Evolutionary conservation across 305 asterid genomes (phyloP).

Genomic region (Vinca major): DNA sequence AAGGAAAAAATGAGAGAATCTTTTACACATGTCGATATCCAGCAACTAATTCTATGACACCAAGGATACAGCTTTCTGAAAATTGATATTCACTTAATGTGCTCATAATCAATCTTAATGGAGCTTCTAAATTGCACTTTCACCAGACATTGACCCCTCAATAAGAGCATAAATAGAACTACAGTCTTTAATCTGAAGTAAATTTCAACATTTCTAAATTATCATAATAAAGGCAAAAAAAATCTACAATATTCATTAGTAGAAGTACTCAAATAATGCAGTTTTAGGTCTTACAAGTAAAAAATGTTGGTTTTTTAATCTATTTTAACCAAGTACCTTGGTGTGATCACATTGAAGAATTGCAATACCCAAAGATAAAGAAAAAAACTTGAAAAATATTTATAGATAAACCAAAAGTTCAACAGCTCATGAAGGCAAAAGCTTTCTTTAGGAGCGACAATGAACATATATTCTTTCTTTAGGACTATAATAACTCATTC

Average conservation of each 20-base stretch:
- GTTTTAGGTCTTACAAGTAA: neutral
- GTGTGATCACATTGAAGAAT: too few species aligned
- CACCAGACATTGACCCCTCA: neutral
- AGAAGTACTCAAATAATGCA: too few species aligned
- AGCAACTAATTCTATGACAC: neutral
- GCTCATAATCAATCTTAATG: neutral
- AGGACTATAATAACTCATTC: neutral
- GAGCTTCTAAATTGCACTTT: neutral
- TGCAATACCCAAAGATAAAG: too few species aligned
- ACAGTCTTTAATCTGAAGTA: neutral
- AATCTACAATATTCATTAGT: neutral
- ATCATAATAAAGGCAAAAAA: neutral
- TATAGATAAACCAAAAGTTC: neutral
- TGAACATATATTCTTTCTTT: neutral
- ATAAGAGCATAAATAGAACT: neutral
- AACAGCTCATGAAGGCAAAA: neutral
- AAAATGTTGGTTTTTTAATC: neutral
- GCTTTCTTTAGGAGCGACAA: neutral
- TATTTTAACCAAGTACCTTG: too few species aligned
- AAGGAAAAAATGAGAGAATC: neutral
- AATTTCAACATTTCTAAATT: neutral
- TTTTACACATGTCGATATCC: neutral
- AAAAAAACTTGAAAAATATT: too few species aligned
- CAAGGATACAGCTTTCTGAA: neutral
- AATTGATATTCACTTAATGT: neutral